Base-by-base conservation (phyloP, 768 basidiomycete species). In the Wakefieldia striispora region DNA sequence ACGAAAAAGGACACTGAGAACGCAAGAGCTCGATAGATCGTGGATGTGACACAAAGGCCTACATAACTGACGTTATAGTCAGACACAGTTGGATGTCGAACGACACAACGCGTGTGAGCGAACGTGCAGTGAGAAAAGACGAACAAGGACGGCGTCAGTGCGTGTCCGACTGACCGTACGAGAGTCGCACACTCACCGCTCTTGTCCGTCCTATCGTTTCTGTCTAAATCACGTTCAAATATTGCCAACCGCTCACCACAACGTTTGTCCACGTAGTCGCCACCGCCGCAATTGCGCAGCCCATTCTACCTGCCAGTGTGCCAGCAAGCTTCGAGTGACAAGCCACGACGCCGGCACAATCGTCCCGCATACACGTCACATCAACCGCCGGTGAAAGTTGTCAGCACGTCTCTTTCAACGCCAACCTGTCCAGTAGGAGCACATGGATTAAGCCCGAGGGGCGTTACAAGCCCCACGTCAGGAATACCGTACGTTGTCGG, bases 11-110 rank as follows among this genome's bases (percentile, higher is more conserved):
- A 29, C 71, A 1, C 75, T 17, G 71, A 51, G 20, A 59, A 50
- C 3, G 3, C 13, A 78, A 77, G 6, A 66, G 49, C 37, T 71
- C 70, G 45, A 71, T 67, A 19, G 70, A 70, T 16, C 72, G 71
- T 67, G 20, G 70, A 70, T 16, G 73, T 76, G 31, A 81, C 73
- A 38, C 75, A 65, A 45, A 78, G 66, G 70, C 21, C 39, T 51
- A 49, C 41, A 60, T 43, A 39, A 56, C 39, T 64, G 61, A 62
- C 62, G 59, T 64, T 59, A 62, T 52, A 6, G 43, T 26, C 26
- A 39, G 40, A 43, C 44, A 31, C 34, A 40, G 37, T 50, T 11
- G 27, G 27, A 9, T 9, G 5, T 29, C 27, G 27, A 29, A 11
- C 61, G 61, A 62, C 56, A 56, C 61, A 59, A 62, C 50, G 9